phyloP scores from a whole-genome alignment of 140 eudicot species.

The Anethum foeniculum region DNA sequence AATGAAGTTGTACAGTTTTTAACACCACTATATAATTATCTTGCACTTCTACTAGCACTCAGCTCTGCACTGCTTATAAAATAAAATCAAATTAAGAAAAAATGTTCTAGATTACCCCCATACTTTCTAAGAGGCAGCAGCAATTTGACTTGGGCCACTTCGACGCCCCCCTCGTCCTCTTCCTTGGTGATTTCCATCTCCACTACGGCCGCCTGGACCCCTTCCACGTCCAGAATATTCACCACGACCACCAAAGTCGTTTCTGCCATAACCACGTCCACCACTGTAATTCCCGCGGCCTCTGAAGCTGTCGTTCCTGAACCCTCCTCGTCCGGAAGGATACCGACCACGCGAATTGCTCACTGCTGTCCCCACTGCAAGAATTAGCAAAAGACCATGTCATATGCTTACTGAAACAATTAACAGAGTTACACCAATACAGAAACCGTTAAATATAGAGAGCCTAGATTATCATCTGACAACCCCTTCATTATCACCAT shows the following conservation, averaged over 20 bases:
- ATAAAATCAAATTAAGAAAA: no score
- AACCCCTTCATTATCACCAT: not conserved
- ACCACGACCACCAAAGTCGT: constrained; percentile 44
- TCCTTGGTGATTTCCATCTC: constrained; percentile 49
- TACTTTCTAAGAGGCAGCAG: constrained; percentile 20
- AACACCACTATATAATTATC: constrained; percentile 19
- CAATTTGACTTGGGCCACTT: constrained; percentile 34
- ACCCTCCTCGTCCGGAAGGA: constrained; percentile 49
- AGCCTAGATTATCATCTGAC: not conserved
- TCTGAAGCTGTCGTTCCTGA: constrained; percentile 50
- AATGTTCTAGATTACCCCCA: not conserved
- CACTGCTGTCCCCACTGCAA: constrained; percentile 57
- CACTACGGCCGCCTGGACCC: constrained; percentile 57
- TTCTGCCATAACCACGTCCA: constrained; percentile 54
- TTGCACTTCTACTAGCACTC: constrained; percentile 13
- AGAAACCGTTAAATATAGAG: not conserved
- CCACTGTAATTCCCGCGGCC: constrained; percentile 58
- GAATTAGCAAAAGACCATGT: not conserved
- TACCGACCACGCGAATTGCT: constrained; percentile 54
- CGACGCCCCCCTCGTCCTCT: constrained; percentile 57
- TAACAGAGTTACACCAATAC: not conserved
- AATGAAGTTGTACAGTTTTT: constrained; percentile 12
- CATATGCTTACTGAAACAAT: not conserved
- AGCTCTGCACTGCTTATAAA: constrained; percentile 15
- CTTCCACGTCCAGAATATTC: constrained; percentile 45